Evolutionary conservation across 768 basidiomycete genomes (phyloP), one percentile per base, ranked within the genome.

Genomic region (Termitomyces sp.): DNA sequence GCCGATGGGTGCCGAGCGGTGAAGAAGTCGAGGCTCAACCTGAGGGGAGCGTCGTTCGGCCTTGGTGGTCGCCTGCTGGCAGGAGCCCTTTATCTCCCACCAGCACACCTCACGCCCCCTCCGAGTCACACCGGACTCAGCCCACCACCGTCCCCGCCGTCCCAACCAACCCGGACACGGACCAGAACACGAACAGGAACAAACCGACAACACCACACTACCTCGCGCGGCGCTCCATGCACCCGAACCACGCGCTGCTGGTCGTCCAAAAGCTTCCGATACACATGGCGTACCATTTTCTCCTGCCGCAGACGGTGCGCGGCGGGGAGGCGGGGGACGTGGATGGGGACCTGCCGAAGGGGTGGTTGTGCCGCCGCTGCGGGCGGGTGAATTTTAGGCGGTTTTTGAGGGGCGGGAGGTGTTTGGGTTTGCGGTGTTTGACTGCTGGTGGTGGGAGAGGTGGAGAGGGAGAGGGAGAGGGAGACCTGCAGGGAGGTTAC

Each of bases 1-100:
- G 81, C 27, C 63, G 71, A 49, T 84, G 83, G 83, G 72, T 71
- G 12, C 67, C 75, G 5, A 82, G 81, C 24, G 82, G 81, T 3
- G 81, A 84, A 65, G 72, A 76, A 61, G 55, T 46, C 6, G 44
- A 56, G n/a, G 46, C 27, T 1, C 36, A 48, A 14, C 34, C 55
- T 22, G n/a, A 46, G 50, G 55, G n/a, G 46, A 20, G 18, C 46
- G 46, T 57, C 34, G 59, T 61, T 4, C 46, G 56, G 24, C 62
- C 66, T 18, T 72, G 71, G 65, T 74, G 72, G 72, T 59, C 60
- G 34, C 56, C 63, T 10, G 39, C 39, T 24, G 5, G 4, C 16
- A 22, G 18, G 16, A 34, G 27, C 42, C 10, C 29, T 53, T 36
- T 24, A 34, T 29, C 9, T 29, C 27, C 27, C 4, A n/a, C 27